A percentile compares a stretch with the other conserved stretches of the same genome.
These are phyloP conservation scores for Lasiodiplodia hormozganensis DNA, from an alignment of 2,329 filamentous ascomycete genomes.

Conservation along the genomic window DNA sequence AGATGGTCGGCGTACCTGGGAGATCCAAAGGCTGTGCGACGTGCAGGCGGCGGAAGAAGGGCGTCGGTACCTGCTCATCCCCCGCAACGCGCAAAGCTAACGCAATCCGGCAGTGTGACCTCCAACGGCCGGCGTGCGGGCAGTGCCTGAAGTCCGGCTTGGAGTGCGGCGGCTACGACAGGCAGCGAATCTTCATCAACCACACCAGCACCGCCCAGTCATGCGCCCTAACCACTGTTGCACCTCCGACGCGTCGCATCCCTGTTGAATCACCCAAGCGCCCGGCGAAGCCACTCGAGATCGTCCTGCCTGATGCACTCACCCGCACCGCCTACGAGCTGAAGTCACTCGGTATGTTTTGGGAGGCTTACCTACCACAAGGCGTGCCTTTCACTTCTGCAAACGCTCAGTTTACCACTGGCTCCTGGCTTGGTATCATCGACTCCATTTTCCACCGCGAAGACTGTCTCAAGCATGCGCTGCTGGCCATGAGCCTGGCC, in stretches of 20 bases:
- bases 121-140: slow-evolving; percentile 65
- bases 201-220: slow-evolving; percentile 28
- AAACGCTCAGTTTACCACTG: background rate
- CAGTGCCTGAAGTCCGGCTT: slow-evolving; percentile 66
- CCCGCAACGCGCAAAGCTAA: slow-evolving; percentile 2
- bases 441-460: slow-evolving; percentile 36
- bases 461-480: slow-evolving; percentile 37
- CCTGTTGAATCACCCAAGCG: background rate
- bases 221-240: background rate
- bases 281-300: background rate
- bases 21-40: slow-evolving; percentile 44
- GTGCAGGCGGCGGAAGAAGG: slow-evolving; percentile 58
- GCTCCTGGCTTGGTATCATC: slow-evolving; percentile 30
- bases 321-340: slow-evolving; percentile 37
- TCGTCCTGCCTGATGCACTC: slow-evolving; percentile 32
- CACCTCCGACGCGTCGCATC: too few species aligned
- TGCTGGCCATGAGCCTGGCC: slow-evolving; percentile 38
- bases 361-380: slow-evolving; percentile 35
- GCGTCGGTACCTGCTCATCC: slow-evolving; percentile 51
- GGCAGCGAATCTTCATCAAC: slow-evolving; percentile 67
- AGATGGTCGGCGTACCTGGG: slow-evolving; percentile 37
- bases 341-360: slow-evolving; percentile 36
- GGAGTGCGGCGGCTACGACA: slow-evolving; percentile 67
- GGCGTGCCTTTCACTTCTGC: background rate
- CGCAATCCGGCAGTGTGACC: slow-evolving; percentile 61